Base-by-base conservation (phyloP, 2,329 filamentous ascomycete species). In the Fusarium sp. region DNA sequence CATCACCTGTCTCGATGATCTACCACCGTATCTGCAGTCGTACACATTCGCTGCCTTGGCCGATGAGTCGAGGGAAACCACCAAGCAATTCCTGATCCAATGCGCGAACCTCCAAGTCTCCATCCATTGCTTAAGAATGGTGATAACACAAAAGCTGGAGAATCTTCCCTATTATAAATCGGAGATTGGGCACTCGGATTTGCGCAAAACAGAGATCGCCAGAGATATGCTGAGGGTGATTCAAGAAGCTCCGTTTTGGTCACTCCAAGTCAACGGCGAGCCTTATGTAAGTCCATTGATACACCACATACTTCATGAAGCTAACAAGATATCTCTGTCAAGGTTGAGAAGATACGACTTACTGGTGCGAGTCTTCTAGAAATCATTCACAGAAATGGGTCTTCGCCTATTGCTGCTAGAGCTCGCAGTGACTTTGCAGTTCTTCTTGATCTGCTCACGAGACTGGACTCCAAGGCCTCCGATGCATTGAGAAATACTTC, bases 401-500 rank as follows among this genome's bases (percentile, higher is more conserved):
- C 75, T 7, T 83, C 82, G 9, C 79, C 81, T 1, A 77, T 85
- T 4, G 80, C 81, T 5, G 65, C 79, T 3, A 77, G 83, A 22
- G 83, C 84, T 7, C 78, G 81, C 2, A 72, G 77, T 22, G 83
- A 85, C 30, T 83, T 85, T 51, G 71, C 75, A 3, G 78, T 84
- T 3, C 74, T 85, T 5, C 76, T 85, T 1, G 83, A 85, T 61
- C 75, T 85, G 12, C 71, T 85, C 35, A 81, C 83, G 7, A 74
- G 82, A 20, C 71, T 85, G 10, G 82, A 85, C 47, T 85, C 83
- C 0, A 84, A 83, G 54, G 83, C 84, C 7, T 85, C 83, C 2
- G 82, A 85, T 75, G 80, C 82, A 3, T 70, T 85, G 7, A 78
- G 78, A 53, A 82, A 71, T 55, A 76, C 76, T 26, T 80, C 79